Conservation (phyloP, 441 rosid genomes). For the Adansonia grandidieri region DNA sequence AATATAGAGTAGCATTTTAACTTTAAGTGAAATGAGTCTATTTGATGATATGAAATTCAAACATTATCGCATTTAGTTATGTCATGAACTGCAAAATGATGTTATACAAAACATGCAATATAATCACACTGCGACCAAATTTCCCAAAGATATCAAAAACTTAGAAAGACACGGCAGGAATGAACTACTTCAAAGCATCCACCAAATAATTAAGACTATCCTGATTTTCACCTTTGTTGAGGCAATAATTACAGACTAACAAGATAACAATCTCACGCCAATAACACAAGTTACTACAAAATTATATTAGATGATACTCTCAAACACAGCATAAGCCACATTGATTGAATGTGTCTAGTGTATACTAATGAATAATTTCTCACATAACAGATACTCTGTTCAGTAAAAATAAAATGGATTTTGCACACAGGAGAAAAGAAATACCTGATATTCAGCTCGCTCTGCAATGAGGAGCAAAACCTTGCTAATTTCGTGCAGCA, state of each 20-base stretch:
- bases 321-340: not conserved
- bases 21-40: not conserved
- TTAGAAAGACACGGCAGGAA: not conserved
- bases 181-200: not conserved
- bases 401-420: conserved; percentile 2
- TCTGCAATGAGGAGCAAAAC: conserved; percentile 76
- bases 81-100: not conserved
- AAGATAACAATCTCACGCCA: not conserved
- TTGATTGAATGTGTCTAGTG: not conserved
- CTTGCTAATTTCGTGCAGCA: conserved; percentile 84
- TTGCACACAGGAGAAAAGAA: conserved; percentile 6
- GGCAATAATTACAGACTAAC: not conserved
- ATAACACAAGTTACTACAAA: too few species aligned
- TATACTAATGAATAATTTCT: not conserved
- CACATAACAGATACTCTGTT: not conserved
- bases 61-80: not conserved
- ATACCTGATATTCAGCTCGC: conserved; percentile 96
- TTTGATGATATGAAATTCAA: not conserved
- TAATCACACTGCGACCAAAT: not conserved
- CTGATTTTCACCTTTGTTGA: not conserved
- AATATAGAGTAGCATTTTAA: not conserved
- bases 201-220: not conserved
- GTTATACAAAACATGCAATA: conserved; percentile 5
- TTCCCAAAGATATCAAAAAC: conserved; percentile 5
- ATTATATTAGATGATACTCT: not conserved